Evolutionary conservation across 331 rosid genomes (phyloP).

Genomic region (Malus hybrid): DNA sequence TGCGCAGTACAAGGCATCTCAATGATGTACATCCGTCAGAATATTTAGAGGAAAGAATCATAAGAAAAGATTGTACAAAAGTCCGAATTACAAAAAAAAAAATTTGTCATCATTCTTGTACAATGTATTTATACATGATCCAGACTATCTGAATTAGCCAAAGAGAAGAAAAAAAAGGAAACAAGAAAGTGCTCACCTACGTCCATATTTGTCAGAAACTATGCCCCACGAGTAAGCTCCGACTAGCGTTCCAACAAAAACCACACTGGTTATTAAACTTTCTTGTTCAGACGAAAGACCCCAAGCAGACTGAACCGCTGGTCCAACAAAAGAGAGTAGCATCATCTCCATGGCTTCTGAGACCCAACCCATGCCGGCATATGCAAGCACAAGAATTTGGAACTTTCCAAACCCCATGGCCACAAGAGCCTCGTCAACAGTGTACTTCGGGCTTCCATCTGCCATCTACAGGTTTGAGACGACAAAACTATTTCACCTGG

Average conservation of each 20-base stretch:
- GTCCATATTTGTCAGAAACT: slow-evolving; percentile 77
- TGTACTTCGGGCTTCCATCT: slow-evolving; percentile 32
- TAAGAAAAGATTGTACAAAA: not conserved
- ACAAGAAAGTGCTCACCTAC: slow-evolving; percentile 41
- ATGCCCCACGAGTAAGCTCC: slow-evolving; percentile 94
- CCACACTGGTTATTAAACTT: slow-evolving; percentile 66
- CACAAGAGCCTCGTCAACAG: slow-evolving; percentile 84
- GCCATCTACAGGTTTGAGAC: slow-evolving; percentile 34
- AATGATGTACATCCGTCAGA: not conserved
- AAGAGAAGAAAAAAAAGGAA: not conserved
- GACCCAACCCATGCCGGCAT: slow-evolving; percentile 92
- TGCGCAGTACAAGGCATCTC: not conserved
- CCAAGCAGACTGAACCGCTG: slow-evolving; percentile 85
- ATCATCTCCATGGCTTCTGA: slow-evolving; percentile 99
- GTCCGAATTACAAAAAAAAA: not conserved
- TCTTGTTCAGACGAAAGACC: slow-evolving; percentile 70
- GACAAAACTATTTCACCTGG: not conserved
- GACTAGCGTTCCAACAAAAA: slow-evolving; percentile 80
- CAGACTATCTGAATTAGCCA: not conserved
- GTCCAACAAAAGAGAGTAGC: slow-evolving; percentile 91
- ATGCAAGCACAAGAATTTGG: slow-evolving; percentile 72
- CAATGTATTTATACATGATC: not conserved
- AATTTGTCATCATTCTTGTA: not conserved
- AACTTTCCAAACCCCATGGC: slow-evolving; percentile 78
- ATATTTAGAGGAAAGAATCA: not conserved